Percentiles rank a stretch among this genome's conserved stretches.
Evolutionary conservation across 768 basidiomycete species (phyloP).

Genomic region (Panus rudis): DNA sequence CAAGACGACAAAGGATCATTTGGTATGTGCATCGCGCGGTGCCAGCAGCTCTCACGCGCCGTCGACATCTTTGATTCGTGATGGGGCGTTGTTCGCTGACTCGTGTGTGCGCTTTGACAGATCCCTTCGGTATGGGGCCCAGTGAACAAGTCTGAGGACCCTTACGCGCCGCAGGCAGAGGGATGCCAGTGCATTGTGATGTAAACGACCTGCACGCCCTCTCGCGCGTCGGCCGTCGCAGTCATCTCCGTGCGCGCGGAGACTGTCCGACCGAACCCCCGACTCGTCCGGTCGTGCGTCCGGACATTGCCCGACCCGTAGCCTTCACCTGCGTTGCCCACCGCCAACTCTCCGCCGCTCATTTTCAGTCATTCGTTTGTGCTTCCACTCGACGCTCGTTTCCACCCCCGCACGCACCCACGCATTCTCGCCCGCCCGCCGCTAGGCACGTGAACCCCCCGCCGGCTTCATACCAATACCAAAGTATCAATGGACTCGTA

Average conservation of each 20-base stretch:
- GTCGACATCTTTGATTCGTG: background rate
- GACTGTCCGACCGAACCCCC: background rate
- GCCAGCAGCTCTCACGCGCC: background rate
- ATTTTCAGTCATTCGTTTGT: background rate
- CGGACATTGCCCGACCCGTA: background rate
- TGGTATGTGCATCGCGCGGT: constrained; percentile 34
- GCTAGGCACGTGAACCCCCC: too few relatives aligned
- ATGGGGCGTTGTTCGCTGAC: background rate
- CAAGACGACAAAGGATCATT: constrained; percentile 66
- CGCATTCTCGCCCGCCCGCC: too few relatives aligned
- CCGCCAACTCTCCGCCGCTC: background rate
- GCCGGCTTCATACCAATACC: too few relatives aligned
- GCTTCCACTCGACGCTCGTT: too few relatives aligned
- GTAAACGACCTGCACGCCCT: constrained; percentile 11
- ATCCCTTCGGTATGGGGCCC: constrained; percentile 97
- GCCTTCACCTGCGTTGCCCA: background rate
- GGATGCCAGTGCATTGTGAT: constrained; percentile 24
- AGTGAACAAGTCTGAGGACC: constrained; percentile 87
- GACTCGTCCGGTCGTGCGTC: background rate
- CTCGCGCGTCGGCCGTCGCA: background rate
- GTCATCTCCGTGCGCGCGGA: background rate
- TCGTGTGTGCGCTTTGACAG: constrained; percentile 30
- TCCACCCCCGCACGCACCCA: too few relatives aligned
- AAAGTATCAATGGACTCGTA: too few relatives aligned
- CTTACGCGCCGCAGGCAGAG: constrained; percentile 56